These are phyloP conservation scores for Hibiscus mutabilis DNA, from an alignment of 345 rosid species.

Conservation along the genomic window DNA sequence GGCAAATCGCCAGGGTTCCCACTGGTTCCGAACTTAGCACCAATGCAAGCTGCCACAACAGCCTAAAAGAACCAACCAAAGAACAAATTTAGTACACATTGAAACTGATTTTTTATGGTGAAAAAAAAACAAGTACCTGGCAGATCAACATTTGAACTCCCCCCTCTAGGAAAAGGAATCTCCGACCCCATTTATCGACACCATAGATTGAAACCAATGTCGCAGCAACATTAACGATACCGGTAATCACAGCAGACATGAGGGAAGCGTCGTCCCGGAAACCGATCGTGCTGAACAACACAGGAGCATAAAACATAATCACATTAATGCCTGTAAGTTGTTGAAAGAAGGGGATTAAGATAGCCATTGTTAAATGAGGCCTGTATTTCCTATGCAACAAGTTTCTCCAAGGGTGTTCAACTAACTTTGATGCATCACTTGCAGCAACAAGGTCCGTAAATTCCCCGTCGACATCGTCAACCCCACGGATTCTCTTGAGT, in stretches of 20 bases:
- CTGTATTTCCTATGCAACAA: slow-evolving; percentile 70
- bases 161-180: slow-evolving; percentile 73
- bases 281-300: slow-evolving; percentile 70
- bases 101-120: background rate
- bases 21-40: slow-evolving; percentile 70
- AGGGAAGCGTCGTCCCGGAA: slow-evolving; percentile 61
- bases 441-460: slow-evolving; percentile 64
- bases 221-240: slow-evolving; percentile 47
- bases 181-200: slow-evolving; percentile 82
- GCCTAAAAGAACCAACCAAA: slow-evolving; percentile 19
- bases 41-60: slow-evolving; percentile 61
- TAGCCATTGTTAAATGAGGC: slow-evolving; percentile 72
- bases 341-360: slow-evolving; percentile 74
- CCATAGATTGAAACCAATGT: slow-evolving; percentile 69
- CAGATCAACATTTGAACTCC: slow-evolving; percentile 74
- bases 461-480: slow-evolving; percentile 57
- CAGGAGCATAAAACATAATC: slow-evolving; percentile 91
- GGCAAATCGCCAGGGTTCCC: slow-evolving; percentile 63
- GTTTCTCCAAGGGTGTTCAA: slow-evolving; percentile 82
- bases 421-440: slow-evolving; percentile 60
- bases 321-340: slow-evolving; percentile 82
- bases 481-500: slow-evolving; percentile 58
- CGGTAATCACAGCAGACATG: slow-evolving; percentile 82
- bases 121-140: slow-evolving; percentile 38
- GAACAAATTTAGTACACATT: background rate